Evolutionary conservation across 2,329 filamentous ascomycete genomes (phyloP).

Genomic region (Hypoxylon rubiginosum): DNA sequence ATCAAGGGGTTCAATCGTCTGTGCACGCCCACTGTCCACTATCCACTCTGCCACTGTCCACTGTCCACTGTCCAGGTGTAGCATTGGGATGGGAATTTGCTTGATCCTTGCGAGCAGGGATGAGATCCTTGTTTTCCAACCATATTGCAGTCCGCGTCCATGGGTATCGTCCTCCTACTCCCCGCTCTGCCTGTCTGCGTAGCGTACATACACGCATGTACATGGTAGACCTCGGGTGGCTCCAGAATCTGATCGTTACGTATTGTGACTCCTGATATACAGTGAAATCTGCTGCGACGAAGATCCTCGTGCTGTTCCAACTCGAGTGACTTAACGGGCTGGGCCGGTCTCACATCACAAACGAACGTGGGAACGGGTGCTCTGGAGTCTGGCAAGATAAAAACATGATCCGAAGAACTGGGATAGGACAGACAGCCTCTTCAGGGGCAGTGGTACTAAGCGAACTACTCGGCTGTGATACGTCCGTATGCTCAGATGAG

Average conservation of each 20-base stretch:
- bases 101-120: conserved; percentile 31
- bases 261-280: background rate
- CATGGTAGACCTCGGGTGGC: background rate
- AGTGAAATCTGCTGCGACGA: background rate
- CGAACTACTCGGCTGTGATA: background rate
- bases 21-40: conserved; percentile 22
- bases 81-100: conserved; percentile 37
- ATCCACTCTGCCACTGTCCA: no score
- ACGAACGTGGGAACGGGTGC: conserved; percentile 1
- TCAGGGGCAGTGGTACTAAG: background rate
- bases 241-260: background rate
- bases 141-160: conserved; percentile 38
- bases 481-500: background rate
- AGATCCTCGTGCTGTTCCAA: background rate
- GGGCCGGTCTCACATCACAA: conserved; percentile 21
- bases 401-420: background rate
- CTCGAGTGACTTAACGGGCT: conserved; percentile 21
- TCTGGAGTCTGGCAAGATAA: background rate
- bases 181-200: conserved; percentile 8
- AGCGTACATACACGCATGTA: no score
- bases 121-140: conserved; percentile 35
- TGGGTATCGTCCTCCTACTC: conserved; percentile 24
- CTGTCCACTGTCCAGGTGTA: conserved; percentile 14
- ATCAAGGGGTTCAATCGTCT: conserved; percentile 31
- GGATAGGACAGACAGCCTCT: background rate